These are phyloP conservation scores for Pyrus bretschneideri DNA, from an alignment of 306 rosid genomes.

Conservation along the genomic window DNA sequence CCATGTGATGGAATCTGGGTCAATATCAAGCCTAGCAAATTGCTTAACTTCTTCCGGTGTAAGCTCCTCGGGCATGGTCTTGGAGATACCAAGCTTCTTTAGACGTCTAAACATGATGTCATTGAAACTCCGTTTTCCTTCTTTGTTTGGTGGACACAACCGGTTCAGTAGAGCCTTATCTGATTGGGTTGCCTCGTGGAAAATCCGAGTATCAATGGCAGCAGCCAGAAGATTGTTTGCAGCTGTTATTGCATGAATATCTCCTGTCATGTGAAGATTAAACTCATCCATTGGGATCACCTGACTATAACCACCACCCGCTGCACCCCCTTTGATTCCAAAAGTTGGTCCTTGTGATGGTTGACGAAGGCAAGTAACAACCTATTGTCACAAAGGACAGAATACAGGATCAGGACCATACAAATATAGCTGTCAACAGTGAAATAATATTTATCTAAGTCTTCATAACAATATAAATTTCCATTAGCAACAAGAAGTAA, in stretches of 20 bases:
- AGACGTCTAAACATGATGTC: slow-evolving; percentile 83
- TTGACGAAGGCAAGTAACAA: slow-evolving; percentile 90
- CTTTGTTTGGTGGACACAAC: slow-evolving; percentile 84
- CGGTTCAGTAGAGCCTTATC: slow-evolving; percentile 94
- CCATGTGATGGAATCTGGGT: slow-evolving; percentile 85
- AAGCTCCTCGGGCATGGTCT: slow-evolving; percentile 82
- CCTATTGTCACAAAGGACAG: slow-evolving; percentile 41
- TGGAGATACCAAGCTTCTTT: slow-evolving; percentile 69
- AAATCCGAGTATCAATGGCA: slow-evolving; percentile 87
- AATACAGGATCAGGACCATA: background rate
- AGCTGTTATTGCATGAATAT: slow-evolving; percentile 96
- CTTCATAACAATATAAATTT: background rate
- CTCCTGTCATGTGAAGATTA: slow-evolving; percentile 98
- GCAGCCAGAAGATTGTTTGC: slow-evolving; percentile 98
- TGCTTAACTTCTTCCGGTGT: slow-evolving; percentile 70
- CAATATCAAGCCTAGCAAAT: slow-evolving; percentile 91
- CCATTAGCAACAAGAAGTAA: background rate
- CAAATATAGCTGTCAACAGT: background rate
- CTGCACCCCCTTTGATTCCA: slow-evolving; percentile 99
- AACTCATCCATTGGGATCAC: slow-evolving; percentile 99
- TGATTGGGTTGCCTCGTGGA: slow-evolving; percentile 88
- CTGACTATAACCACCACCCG: slow-evolving; percentile 99
- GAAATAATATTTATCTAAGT: background rate
- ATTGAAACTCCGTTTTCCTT: slow-evolving; percentile 72
- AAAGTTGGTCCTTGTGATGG: slow-evolving; percentile 99